Conservation (phyloP, 2,329 filamentous ascomycete species). For the Aspergillus novoparasiticus region DNA sequence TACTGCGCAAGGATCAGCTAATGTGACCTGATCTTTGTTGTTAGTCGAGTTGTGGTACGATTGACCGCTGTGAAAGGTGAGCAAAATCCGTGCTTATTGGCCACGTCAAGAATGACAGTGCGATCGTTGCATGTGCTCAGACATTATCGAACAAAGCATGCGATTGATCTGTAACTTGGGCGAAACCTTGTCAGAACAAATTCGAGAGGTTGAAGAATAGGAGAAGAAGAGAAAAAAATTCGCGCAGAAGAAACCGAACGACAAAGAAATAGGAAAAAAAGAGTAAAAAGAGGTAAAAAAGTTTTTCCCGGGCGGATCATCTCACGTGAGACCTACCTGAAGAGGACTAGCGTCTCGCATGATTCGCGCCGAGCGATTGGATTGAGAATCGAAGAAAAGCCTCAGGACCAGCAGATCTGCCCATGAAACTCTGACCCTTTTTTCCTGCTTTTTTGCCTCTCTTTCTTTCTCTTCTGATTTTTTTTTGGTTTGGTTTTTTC, state of each 20-base stretch:
- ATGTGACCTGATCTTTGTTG: slow-evolving; percentile 3
- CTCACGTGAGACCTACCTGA: slow-evolving; percentile 18
- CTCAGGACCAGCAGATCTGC: slow-evolving; percentile 13
- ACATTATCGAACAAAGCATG: background rate
- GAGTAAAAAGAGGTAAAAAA: slow-evolving; percentile 14
- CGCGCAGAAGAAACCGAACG: slow-evolving; percentile 15
- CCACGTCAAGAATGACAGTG: background rate
- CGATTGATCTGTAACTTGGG: background rate
- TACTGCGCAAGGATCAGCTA: background rate
- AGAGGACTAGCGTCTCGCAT: slow-evolving; percentile 17
- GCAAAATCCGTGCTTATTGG: background rate
- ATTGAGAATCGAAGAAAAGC: slow-evolving; percentile 14
- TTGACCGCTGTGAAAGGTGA: background rate
- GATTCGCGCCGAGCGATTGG: slow-evolving; percentile 5
- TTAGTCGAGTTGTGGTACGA: slow-evolving; percentile 4
- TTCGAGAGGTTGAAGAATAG: slow-evolving; percentile 14
- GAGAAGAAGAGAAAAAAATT: slow-evolving; percentile 13
- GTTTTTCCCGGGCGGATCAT: slow-evolving; percentile 11
- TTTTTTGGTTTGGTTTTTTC: slow-evolving; percentile 27
- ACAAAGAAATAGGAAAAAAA: slow-evolving; percentile 14
- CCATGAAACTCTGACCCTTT: slow-evolving; percentile 11
- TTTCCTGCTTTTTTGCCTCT: slow-evolving; percentile 3
- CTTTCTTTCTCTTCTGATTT: slow-evolving; percentile 16
- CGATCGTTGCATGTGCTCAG: background rate
- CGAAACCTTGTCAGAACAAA: slow-evolving; percentile 27